Base-by-base conservation (phyloP, 257 asterid species). In the Nicotiana tomentosiformis region DNA sequence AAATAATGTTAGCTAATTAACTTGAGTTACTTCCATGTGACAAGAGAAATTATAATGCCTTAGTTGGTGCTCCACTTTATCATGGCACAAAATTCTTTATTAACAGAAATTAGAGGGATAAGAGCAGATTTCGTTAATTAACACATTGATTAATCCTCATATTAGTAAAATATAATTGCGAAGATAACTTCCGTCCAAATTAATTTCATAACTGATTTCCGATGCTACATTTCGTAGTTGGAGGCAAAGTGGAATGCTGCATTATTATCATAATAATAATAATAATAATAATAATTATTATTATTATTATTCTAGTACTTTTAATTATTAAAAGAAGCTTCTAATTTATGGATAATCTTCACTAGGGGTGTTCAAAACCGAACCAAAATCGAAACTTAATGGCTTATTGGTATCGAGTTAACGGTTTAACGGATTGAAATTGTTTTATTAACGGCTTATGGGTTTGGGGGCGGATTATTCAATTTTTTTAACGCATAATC, bases 301-400 rank as follows among this genome's bases (percentile, higher is more conserved):
- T 35, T 35, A 35, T 35, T 35, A 37, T 37, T 37, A 39, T 39
- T 69, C 5, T 69, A 69, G 57, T 8, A 69, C 18, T 39, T 39
- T 7, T 69, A 37, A 69, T 69, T 37, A 69, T 69, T 69, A n/a
- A 68, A 39, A n/a, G 60, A 43, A 72, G 60, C 78, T 72, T 72
- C 78, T 43, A 43, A 2, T 72, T 43, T 1, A 43, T 37, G 43
- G 20, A 43, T 11, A 20, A 20, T 20, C 23, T 20, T 20, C 23
- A 20, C 23, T 20, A 20, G 23, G 23, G 23, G 23, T 20, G 23
- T 20, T 20, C 23, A 20, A 20, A 20, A 20, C 23, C 23, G 23
- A 20, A 20, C 23, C 23, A 20, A 20, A 20, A 20, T 20, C 23
- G 23, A 20, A 20, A 0, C 23, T 20, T 20, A 20, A 20, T 20